Conservation (phyloP, 306 rosid species). For the Notholithocarpus densiflorus region DNA sequence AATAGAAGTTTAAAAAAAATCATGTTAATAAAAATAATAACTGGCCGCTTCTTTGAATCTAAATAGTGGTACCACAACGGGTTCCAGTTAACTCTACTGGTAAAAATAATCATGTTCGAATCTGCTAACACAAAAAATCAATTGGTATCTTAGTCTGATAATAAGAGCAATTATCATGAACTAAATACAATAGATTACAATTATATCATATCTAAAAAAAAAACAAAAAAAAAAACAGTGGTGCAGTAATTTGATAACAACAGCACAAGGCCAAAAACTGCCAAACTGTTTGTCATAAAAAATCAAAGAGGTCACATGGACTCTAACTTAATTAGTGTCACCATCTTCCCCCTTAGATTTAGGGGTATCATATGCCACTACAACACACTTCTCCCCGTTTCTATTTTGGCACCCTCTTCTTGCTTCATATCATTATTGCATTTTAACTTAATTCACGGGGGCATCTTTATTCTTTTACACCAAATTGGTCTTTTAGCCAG, state of each 20-base stretch:
- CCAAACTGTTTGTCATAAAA: slow-evolving; percentile 36
- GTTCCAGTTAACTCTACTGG: too few relatives aligned
- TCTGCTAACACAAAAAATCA: too few relatives aligned
- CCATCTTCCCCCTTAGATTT: slow-evolving; percentile 31
- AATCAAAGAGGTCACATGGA: slow-evolving; percentile 45
- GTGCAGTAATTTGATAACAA: slow-evolving; percentile 31
- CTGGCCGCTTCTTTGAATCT: background rate
- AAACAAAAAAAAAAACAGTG: too few relatives aligned
- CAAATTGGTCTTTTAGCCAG: slow-evolving; percentile 21
- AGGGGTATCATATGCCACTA: slow-evolving; percentile 15
- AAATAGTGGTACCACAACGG: background rate
- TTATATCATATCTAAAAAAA: too few relatives aligned
- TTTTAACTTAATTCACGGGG: slow-evolving; percentile 51
- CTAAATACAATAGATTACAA: too few relatives aligned
- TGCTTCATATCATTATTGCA: slow-evolving; percentile 28
- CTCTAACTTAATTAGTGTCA: slow-evolving; percentile 35
- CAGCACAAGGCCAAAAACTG: slow-evolving; percentile 28
- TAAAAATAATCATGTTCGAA: too few relatives aligned
- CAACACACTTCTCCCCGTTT: background rate
- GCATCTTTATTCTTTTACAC: slow-evolving; percentile 28
- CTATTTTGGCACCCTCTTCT: slow-evolving; percentile 19
- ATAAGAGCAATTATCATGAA: too few relatives aligned
- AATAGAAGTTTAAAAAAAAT: too few relatives aligned
- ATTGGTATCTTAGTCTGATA: too few relatives aligned
- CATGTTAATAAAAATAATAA: too few relatives aligned